phyloP scores from a whole-genome alignment of 345 rosid species.

The Eutrema japonicum region DNA sequence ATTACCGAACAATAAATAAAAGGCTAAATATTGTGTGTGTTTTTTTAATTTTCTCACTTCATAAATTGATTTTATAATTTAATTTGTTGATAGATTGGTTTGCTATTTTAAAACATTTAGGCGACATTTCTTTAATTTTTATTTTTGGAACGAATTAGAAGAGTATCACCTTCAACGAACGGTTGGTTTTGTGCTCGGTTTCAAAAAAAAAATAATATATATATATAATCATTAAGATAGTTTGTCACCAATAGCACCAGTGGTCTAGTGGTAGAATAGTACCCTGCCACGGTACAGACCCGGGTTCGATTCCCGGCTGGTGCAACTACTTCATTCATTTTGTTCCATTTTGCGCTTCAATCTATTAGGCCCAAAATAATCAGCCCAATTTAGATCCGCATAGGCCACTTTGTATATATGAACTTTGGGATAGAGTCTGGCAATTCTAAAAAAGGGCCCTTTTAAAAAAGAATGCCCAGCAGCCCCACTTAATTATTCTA shows the following conservation, averaged over 20 bases:
- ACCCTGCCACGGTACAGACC: slow-evolving; percentile 69
- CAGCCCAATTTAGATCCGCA: not conserved
- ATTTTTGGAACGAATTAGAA: not conserved
- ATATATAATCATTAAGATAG: not conserved
- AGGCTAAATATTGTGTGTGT: not conserved
- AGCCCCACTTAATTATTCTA: too few relatives aligned
- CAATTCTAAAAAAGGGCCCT: too few relatives aligned
- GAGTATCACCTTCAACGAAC: not conserved
- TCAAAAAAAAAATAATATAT: not conserved
- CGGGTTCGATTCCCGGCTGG: slow-evolving; percentile 82
- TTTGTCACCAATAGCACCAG: slow-evolving; percentile 42
- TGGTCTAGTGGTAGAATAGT: slow-evolving; percentile 81
- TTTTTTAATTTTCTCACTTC: not conserved
- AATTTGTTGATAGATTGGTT: not conserved
- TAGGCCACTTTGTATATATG: not conserved
- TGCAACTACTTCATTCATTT: slow-evolving; percentile 22
- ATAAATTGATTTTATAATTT: not conserved
- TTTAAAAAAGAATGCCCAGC: too few relatives aligned
- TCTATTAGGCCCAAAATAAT: not conserved
- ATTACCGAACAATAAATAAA: not conserved
- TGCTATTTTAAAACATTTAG: not conserved
- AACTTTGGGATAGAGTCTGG: not conserved
- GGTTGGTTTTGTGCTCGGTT: not conserved
- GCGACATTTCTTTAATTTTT: too few relatives aligned
- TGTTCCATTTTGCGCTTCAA: not conserved